phyloP scores from a whole-genome alignment of 139 green algal genomes.

The Spirogloea muscicola region DNA sequence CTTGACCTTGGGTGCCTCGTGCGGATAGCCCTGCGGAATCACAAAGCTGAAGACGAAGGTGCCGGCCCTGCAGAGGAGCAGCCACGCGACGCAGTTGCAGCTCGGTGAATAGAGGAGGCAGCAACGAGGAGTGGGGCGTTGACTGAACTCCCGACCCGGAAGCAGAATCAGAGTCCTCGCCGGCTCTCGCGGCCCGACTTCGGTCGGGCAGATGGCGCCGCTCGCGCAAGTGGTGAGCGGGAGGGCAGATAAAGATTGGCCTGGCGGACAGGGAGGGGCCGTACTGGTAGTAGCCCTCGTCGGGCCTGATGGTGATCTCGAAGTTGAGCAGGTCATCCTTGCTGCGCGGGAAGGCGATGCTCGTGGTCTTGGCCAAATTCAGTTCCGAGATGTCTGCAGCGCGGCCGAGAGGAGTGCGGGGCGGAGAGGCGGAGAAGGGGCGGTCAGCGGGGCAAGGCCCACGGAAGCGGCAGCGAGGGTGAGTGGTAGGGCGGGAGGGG shows the following conservation, averaged over 20 bases:
- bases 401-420: too few species aligned
- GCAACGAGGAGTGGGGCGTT: too few species aligned
- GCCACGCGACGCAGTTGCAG: too few species aligned
- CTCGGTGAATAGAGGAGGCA: too few species aligned
- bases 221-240: too few species aligned
- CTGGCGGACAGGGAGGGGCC: too few species aligned
- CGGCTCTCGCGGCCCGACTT: too few species aligned
- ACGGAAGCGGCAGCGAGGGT: not conserved
- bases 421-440: too few species aligned
- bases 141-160: too few species aligned
- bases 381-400: conserved; percentile 81
- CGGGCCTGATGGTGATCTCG: conserved; percentile 36
- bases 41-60: conserved; percentile 89
- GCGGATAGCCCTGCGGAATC: conserved; percentile 82
- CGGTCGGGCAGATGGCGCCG: too few species aligned
- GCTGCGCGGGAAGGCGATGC: conserved; percentile 82
- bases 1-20: conserved; percentile 97
- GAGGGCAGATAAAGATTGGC: too few species aligned
- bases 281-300: conserved; percentile 43
- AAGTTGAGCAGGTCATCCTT: conserved; percentile 43
- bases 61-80: conserved; percentile 86
- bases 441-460: not conserved
- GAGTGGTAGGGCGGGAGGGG: not conserved
- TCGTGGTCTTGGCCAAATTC: conserved; percentile 72
- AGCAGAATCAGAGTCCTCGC: too few species aligned